A percentile compares a stretch with the other conserved stretches of the same genome.
Evolutionary conservation across 495 filamentous ascomycete species (phyloP).

Genomic region (Opeltia flavorubescens): DNA sequence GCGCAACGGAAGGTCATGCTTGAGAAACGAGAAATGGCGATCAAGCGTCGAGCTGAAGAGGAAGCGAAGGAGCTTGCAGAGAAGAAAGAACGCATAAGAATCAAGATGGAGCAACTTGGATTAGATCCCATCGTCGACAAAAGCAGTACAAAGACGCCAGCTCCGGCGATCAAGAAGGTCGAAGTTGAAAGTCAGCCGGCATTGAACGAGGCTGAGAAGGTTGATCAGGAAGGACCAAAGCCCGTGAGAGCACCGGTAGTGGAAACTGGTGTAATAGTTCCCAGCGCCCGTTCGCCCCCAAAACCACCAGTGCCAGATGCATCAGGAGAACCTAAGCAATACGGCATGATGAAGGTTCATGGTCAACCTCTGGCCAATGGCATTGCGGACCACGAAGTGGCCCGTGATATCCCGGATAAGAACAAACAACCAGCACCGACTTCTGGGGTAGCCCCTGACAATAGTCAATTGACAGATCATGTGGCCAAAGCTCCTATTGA

Average conservation of each 20-base stretch:
- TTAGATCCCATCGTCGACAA: slow-evolving; percentile 48
- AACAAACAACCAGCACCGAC: slow-evolving; percentile 12
- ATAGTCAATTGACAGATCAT: slow-evolving; percentile 24
- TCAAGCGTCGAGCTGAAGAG: slow-evolving; percentile 64
- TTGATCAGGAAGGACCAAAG: slow-evolving; percentile 9
- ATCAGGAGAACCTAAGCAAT: slow-evolving; percentile 38
- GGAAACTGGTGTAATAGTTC: slow-evolving; percentile 6
- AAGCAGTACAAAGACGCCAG: slow-evolving; percentile 21
- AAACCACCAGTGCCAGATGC: slow-evolving; percentile 40
- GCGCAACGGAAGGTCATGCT: slow-evolving; percentile 77
- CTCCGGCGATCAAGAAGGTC: slow-evolving; percentile 19
- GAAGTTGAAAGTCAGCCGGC: slow-evolving; percentile 24
- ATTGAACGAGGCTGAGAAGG: slow-evolving; percentile 19
- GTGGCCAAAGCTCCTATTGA: slow-evolving; percentile 5
- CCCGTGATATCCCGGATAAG: slow-evolving; percentile 25
- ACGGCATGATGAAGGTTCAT: slow-evolving; percentile 47
- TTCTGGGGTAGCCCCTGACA: slow-evolving; percentile 23
- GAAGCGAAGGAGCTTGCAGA: slow-evolving; percentile 71
- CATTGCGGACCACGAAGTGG: slow-evolving; percentile 23
- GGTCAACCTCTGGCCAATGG: slow-evolving; percentile 33
- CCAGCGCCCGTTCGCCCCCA: slow-evolving; percentile 28
- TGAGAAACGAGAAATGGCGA: slow-evolving; percentile 60
- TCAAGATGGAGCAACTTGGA: slow-evolving; percentile 70
- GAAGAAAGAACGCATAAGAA: slow-evolving; percentile 63
- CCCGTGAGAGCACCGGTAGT: slow-evolving; percentile 7